Percentiles rank a stretch among this genome's conserved stretches.
Conservation (phyloP, 352 stramenopile species). For the Phytophthora colocasiae region DNA sequence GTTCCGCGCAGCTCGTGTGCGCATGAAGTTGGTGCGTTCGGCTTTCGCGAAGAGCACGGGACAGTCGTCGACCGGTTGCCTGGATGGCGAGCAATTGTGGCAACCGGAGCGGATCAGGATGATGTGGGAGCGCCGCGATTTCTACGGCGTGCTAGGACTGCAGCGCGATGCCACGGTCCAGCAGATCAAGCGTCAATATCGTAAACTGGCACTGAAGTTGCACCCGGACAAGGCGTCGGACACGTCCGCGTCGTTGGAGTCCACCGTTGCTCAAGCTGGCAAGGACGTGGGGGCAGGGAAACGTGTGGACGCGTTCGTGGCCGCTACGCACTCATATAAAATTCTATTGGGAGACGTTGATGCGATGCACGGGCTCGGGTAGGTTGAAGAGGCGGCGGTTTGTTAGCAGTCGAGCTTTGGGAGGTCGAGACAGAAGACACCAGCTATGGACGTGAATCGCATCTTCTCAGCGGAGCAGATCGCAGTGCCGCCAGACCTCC, state of each 20-base stretch:
- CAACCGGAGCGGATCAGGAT: slow-evolving; percentile 77
- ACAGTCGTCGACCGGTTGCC: slow-evolving; percentile 37
- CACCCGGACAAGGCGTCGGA: slow-evolving; percentile 79
- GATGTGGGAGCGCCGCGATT: slow-evolving; percentile 84
- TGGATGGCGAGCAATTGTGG: slow-evolving; percentile 79
- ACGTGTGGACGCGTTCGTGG: slow-evolving; percentile 83
- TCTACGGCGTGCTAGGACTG: slow-evolving; percentile 77
- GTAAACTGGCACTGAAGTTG: slow-evolving; percentile 85
- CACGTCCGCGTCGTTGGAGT: slow-evolving; percentile 42
- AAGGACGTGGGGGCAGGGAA: slow-evolving; percentile 27
- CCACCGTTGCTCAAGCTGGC: slow-evolving; percentile 32
- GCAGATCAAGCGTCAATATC: slow-evolving; percentile 86
- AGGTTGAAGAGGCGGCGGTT: slow-evolving; percentile 32
- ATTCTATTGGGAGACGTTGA: slow-evolving; percentile 61
- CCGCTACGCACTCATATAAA: slow-evolving; percentile 83
- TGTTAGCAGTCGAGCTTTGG: slow-evolving; percentile 19
- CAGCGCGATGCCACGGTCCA: slow-evolving; percentile 66
- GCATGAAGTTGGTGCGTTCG: slow-evolving; percentile 81
- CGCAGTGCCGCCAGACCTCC: slow-evolving; percentile 86
- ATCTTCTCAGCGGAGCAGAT: slow-evolving; percentile 95
- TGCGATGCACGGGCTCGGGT: slow-evolving; percentile 37
- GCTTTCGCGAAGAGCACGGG: slow-evolving; percentile 46
- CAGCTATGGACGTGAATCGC: slow-evolving; percentile 90
- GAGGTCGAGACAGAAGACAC: background rate
- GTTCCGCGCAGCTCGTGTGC: slow-evolving; percentile 74